Evolutionary conservation across 2,329 filamentous ascomycete genomes (phyloP).

Genomic region (Fusarium sp.): DNA sequence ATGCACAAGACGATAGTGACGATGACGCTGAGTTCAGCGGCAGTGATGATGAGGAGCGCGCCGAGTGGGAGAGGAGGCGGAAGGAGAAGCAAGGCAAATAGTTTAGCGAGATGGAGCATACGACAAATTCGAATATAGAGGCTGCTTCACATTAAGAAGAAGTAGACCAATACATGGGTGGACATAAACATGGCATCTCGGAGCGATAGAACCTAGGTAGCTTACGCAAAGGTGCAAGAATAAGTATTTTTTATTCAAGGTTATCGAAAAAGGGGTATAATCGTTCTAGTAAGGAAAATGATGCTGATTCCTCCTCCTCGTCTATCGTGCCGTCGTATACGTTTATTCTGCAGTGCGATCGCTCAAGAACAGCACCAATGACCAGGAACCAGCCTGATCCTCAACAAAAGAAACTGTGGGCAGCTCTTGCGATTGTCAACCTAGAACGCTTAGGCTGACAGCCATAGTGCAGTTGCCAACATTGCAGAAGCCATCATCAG

Average conservation of each 20-base stretch:
- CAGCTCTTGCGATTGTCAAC: neutral
- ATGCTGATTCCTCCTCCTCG: constrained; percentile 19
- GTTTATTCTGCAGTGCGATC: constrained; percentile 2
- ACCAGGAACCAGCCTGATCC: constrained; percentile 38
- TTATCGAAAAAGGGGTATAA: constrained; percentile 44
- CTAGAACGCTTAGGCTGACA: constrained; percentile 23
- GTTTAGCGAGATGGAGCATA: constrained; percentile 16
- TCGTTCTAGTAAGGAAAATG: constrained; percentile 31
- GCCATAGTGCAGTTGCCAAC: constrained; percentile 35
- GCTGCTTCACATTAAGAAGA: constrained; percentile 26
- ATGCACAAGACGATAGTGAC: constrained; percentile 56
- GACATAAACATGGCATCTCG: constrained; percentile 42
- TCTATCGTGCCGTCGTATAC: constrained; percentile 30
- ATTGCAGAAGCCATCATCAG: constrained; percentile 24
- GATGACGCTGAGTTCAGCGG: constrained; percentile 73
- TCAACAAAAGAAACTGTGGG: constrained; percentile 22
- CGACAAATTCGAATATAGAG: constrained; percentile 29
- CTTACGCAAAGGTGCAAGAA: constrained; percentile 46
- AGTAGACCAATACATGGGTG: constrained; percentile 26
- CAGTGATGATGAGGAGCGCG: constrained; percentile 74
- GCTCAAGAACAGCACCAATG: constrained; percentile 9
- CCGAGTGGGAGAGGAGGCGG: constrained; percentile 69
- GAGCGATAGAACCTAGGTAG: constrained; percentile 45
- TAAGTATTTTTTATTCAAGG: constrained; percentile 44
- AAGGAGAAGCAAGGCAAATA: constrained; percentile 55